These are phyloP conservation scores for Circinella minor DNA, from an alignment of 371 early-diverging fungal genomes.

Conservation along the genomic window DNA sequence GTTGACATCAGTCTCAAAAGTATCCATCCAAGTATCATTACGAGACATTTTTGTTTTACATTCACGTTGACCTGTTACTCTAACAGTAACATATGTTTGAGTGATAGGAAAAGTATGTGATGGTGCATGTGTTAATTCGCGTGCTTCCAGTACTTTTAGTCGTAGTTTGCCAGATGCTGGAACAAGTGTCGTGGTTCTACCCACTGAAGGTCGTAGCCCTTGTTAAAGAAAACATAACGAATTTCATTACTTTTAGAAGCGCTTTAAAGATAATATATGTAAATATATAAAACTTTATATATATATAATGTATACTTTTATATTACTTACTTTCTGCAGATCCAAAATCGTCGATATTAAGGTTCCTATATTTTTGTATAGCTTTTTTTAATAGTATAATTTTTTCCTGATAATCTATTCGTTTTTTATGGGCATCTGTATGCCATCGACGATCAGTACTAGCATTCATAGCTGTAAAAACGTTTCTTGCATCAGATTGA, in stretches of 20 bases:
- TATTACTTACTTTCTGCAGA: neutral
- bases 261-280: too few relatives aligned
- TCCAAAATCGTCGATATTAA: slow-evolving; percentile 66
- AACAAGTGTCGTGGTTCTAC: slow-evolving; percentile 21
- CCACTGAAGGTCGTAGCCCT: neutral
- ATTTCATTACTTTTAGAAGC: too few relatives aligned
- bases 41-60: slow-evolving; percentile 66
- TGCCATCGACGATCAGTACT: slow-evolving; percentile 57
- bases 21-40: slow-evolving; percentile 74
- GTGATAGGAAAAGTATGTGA: slow-evolving; percentile 57
- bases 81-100: slow-evolving; percentile 71
- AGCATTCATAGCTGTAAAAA: neutral
- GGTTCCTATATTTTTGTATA: slow-evolving; percentile 80
- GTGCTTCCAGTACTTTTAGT: slow-evolving; percentile 67
- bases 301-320: too few relatives aligned
- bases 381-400: slow-evolving; percentile 78
- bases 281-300: too few relatives aligned
- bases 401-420: slow-evolving; percentile 78
- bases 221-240: neutral
- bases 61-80: slow-evolving; percentile 37
- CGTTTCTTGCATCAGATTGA: slow-evolving; percentile 9
- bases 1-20: slow-evolving; percentile 81
- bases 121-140: slow-evolving; percentile 71
- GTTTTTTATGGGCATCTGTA: slow-evolving; percentile 64
- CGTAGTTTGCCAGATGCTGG: slow-evolving; percentile 75